These are phyloP conservation scores for Chytridium lagenaria DNA, from an alignment of 371 early-diverging fungal genomes.

Conservation along the genomic window DNA sequence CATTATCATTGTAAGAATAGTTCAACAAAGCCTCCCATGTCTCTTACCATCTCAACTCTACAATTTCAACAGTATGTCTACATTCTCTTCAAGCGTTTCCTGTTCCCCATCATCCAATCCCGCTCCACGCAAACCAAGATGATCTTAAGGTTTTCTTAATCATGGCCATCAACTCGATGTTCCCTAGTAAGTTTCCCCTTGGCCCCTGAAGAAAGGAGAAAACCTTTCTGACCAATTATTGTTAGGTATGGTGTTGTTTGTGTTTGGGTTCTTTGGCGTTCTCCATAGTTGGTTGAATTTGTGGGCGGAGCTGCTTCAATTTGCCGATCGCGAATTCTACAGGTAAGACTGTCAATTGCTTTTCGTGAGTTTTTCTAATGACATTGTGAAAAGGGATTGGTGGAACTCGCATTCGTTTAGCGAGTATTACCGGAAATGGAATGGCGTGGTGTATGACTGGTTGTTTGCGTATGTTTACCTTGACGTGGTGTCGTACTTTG, in stretches of 20 bases:
- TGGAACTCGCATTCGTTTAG: conserved; percentile 55
- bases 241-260: conserved; percentile 30
- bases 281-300: conserved; percentile 39
- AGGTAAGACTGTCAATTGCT: conserved; percentile 12
- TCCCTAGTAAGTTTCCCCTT: conserved; percentile 20
- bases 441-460: conserved; percentile 55
- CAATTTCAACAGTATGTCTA: conserved; percentile 15
- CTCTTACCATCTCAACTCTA: neutral
- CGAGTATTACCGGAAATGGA: conserved; percentile 59
- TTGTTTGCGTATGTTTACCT: conserved; percentile 49
- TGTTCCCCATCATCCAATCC: conserved; percentile 30
- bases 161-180: conserved; percentile 32
- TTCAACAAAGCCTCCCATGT: neutral
- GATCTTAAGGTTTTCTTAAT: conserved; percentile 24
- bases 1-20: conserved; percentile 16
- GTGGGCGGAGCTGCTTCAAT: conserved; percentile 52
- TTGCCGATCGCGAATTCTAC: conserved; percentile 53
- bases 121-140: conserved; percentile 15
- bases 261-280: conserved; percentile 39
- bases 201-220: too few species aligned
- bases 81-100: conserved; percentile 28
- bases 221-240: too few species aligned
- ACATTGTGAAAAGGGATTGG: conserved; percentile 40
- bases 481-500: conserved; percentile 35
- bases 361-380: neutral